Conservation (phyloP, 2,329 filamentous ascomycete species). For the Pseudogymnoascus verrucosus region DNA sequence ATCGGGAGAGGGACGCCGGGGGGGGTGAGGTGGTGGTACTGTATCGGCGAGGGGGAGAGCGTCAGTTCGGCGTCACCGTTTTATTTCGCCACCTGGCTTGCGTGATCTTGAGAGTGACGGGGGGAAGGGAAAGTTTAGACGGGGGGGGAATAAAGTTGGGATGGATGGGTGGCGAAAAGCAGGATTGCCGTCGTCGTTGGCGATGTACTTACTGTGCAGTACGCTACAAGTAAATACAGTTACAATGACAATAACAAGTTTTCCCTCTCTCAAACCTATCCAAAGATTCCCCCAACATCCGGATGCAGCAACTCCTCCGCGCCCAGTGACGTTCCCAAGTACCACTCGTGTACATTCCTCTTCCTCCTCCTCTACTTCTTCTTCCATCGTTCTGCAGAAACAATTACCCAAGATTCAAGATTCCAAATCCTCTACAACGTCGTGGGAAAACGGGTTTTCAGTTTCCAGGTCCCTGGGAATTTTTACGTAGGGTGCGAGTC, state of each 20-base stretch:
- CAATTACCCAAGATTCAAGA: not conserved
- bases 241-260: not conserved
- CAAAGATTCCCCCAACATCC: not conserved
- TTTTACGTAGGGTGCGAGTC: too few species aligned
- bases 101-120: not conserved
- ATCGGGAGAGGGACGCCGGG: not conserved
- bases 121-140: not conserved
- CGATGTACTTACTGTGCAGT: not conserved
- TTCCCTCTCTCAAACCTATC: not conserved
- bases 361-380: too few species aligned
- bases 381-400: not conserved
- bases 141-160: too few species aligned
- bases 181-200: not conserved
- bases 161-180: not conserved
- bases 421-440: not conserved
- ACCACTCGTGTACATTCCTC: not conserved
- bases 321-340: not conserved
- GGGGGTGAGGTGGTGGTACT: not conserved
- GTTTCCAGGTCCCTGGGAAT: not conserved
- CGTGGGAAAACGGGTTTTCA: not conserved
- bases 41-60: not conserved
- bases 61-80: not conserved
- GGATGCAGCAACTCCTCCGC: not conserved
- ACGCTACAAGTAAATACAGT: not conserved
- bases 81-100: not conserved